A percentile compares a stretch with the other conserved stretches of the same genome.
Conservation (phyloP, 176 grass and related monocot genomes). For the Carex kokanica region DNA sequence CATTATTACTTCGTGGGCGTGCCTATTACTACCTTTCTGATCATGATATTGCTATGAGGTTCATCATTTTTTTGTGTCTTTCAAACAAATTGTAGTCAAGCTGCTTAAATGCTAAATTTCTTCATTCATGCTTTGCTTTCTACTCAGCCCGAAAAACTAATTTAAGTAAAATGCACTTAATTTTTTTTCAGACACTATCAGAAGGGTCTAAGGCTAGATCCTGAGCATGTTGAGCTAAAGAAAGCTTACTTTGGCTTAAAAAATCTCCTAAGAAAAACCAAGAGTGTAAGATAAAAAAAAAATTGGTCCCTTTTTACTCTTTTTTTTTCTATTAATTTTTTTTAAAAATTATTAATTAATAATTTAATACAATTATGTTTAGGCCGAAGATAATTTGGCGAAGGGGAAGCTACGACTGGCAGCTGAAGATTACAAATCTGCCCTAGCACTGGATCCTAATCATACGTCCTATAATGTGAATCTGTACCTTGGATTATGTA, state of each 20-base stretch:
- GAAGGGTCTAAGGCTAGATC: slow-evolving; percentile 86
- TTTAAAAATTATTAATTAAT: neutral
- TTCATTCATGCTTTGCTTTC: neutral
- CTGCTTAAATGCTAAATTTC: neutral
- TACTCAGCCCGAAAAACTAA: neutral
- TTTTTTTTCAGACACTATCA: slow-evolving; percentile 73
- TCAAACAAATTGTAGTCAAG: neutral
- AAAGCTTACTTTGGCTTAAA: slow-evolving; percentile 96
- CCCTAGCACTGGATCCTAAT: slow-evolving; percentile 81
- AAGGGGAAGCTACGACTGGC: slow-evolving; percentile 84
- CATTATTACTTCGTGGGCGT: slow-evolving; percentile 68
- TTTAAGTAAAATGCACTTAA: neutral
- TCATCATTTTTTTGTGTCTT: neutral
- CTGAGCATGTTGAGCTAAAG: slow-evolving; percentile 88
- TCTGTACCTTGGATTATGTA: slow-evolving; percentile 87
- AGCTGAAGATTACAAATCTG: slow-evolving; percentile 87
- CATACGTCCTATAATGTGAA: slow-evolving; percentile 71
- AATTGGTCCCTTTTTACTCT: neutral
- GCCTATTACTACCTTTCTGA: slow-evolving; percentile 99
- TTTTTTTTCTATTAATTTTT: neutral
- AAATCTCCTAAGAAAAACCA: slow-evolving; percentile 96
- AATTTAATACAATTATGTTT: slow-evolving; percentile 21
- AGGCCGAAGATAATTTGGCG: slow-evolving; percentile 90
- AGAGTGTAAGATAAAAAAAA: slow-evolving; percentile 53
- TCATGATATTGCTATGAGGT: slow-evolving; percentile 94